phyloP scores from a whole-genome alignment of 305 asterid species.

The Rubia tinctorum region DNA sequence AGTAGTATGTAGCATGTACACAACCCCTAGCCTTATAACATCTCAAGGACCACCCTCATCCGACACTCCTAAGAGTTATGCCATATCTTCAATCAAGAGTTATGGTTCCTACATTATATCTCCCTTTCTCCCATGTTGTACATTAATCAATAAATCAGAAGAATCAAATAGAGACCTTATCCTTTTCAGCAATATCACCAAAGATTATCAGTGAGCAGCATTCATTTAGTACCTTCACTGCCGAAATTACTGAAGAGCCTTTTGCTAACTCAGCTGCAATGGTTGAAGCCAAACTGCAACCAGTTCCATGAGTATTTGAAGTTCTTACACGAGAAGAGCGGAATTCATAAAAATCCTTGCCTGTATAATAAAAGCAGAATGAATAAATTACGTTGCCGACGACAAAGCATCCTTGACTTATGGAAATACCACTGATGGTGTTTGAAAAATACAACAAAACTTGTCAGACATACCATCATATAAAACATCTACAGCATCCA shows the following conservation, averaged over 20 bases:
- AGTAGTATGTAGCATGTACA: neutral
- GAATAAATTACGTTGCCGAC: neutral
- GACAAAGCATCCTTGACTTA: slow-evolving; percentile 8
- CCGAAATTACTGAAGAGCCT: slow-evolving; percentile 70
- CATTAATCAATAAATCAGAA: neutral
- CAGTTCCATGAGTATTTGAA: slow-evolving; percentile 90
- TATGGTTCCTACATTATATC: neutral
- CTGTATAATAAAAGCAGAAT: slow-evolving; percentile 40
- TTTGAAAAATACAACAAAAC: slow-evolving; percentile 18
- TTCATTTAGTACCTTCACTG: slow-evolving; percentile 60
- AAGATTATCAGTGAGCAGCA: neutral
- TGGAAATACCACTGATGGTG: slow-evolving; percentile 6
- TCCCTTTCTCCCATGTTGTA: neutral
- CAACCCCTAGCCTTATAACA: neutral
- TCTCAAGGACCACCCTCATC: neutral
- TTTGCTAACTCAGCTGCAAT: slow-evolving; percentile 96
- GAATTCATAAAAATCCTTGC: slow-evolving; percentile 72
- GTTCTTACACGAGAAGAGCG: slow-evolving; percentile 64
- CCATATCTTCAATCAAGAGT: too few relatives aligned
- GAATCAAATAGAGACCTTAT: neutral
- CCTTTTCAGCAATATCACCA: neutral
- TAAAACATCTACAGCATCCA: slow-evolving; percentile 87
- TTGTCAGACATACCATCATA: slow-evolving; percentile 66
- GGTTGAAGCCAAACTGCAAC: slow-evolving; percentile 86
- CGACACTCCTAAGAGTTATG: too few relatives aligned